Base-by-base conservation (phyloP, 345 rosid species). In the Sisymbrium irio region DNA sequence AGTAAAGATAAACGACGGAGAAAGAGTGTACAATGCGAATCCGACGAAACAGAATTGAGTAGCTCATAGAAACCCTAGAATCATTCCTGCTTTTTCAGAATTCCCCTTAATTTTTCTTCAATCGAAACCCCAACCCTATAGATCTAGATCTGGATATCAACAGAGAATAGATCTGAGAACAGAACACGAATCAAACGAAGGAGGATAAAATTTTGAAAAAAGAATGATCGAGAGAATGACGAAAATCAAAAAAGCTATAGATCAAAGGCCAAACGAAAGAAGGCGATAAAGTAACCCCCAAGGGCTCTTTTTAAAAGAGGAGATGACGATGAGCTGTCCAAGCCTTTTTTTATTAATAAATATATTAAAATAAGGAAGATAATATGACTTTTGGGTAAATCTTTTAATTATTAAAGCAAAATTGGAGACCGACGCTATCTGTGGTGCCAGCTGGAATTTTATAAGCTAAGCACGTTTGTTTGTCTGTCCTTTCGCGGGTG, bases 1-100 rank as follows among this genome's bases (percentile, higher is more conserved):
- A 89, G 87, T 91, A 94, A 10, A 94, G 92, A 59, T 88, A 94
- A 8, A 88, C 97, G 75, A 94, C 97, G 10, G 98, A 94, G 75
- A 92, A 88, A 4, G 99, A 95, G 75, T 95, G 99, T 15, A 90
- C 71, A 67, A 90, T 76, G 45, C 92, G 88, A 69, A 95, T 79
- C 40, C 91, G 91, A 71, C 88, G 88, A 83, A 86, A 88, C 69
- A 80, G 82, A 44, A 82, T 80, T 11, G 83, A 72, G 77, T 32
- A 84, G 59, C 50, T 89, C 96, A 94, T 84, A 83, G 82, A 85
- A 74, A 74, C 78, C 70, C 83, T 51, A 78, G 74, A 72, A 58
- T 70, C 92, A 88, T 90, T 28, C 76, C 71, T 67, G 2, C 7
- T 33, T 53, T 39, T 58, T 58, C 27, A 25, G 1, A 62, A 75